Percentiles rank a stretch among this genome's conserved stretches.
These are phyloP conservation scores for Bathelium albidoporum DNA, from an alignment of 495 filamentous ascomycete genomes.

Conservation along the genomic window DNA sequence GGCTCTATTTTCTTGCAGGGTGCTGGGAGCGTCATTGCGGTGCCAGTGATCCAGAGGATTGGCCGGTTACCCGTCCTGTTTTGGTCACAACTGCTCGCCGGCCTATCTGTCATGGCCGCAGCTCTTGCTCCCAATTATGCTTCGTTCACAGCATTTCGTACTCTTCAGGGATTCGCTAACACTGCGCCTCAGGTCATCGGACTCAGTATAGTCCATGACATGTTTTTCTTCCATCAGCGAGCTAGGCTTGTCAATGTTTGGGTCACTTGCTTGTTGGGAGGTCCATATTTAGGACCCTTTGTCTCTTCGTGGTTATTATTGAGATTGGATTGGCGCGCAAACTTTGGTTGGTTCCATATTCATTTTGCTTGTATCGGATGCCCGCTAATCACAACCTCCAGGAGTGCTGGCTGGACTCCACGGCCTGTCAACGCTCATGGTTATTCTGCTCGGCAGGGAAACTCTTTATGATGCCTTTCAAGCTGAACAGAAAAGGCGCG, in stretches of 20 bases:
- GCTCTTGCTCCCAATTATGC: conserved; percentile 37
- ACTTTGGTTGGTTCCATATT: conserved; percentile 25
- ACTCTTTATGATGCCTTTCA: conserved; percentile 34
- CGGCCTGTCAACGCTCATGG: conserved; percentile 33
- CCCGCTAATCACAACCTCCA: not conserved
- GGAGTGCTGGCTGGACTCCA: conserved; percentile 37
- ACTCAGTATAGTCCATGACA: conserved; percentile 38
- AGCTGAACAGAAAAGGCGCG: conserved; percentile 6
- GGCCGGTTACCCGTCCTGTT: conserved; percentile 42
- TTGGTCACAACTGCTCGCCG: conserved; percentile 41
- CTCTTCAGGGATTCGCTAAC: conserved; percentile 44
- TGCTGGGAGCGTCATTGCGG: conserved; percentile 43
- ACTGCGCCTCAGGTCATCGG: conserved; percentile 40
- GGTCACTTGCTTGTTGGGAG: conserved; percentile 38
- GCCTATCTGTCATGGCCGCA: conserved; percentile 39
- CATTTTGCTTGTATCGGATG: not conserved
- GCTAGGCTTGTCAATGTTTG: conserved; percentile 42
- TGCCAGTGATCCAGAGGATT: conserved; percentile 40
- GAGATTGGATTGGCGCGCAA: conserved; percentile 32
- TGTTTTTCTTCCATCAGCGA: conserved; percentile 39
- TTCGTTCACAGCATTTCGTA: conserved; percentile 40
- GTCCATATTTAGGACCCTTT: conserved; percentile 39
- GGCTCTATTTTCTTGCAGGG: conserved; percentile 44
- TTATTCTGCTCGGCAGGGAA: conserved; percentile 40
- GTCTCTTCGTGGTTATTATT: conserved; percentile 34